These are phyloP conservation scores for Angomonas ambiguus DNA, from an alignment of 208 protist species.

Conservation along the genomic window DNA sequence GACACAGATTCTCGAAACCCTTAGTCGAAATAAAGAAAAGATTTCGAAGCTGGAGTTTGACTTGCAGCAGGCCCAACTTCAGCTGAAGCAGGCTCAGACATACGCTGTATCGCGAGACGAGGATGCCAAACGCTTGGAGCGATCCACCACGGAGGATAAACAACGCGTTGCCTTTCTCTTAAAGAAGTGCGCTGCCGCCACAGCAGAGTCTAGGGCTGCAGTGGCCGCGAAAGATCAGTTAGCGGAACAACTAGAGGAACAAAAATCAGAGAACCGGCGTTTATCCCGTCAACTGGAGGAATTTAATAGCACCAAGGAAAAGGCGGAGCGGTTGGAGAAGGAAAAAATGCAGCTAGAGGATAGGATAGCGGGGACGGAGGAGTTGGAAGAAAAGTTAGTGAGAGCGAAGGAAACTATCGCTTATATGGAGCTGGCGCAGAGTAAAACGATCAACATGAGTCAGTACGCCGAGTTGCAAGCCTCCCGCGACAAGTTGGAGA, in stretches of 20 bases:
- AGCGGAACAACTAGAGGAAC: conserved; percentile 31
- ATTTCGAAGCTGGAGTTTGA: conserved; percentile 64
- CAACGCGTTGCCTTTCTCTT: conserved; percentile 74
- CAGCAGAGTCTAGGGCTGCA: conserved; percentile 36
- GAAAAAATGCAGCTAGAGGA: conserved; percentile 56
- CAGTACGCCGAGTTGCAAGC: conserved; percentile 78
- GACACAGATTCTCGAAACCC: conserved; percentile 40
- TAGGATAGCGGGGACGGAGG: conserved; percentile 43
- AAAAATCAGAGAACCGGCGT: conserved; percentile 23
- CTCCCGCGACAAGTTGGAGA: conserved; percentile 62
- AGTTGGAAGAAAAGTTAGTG: conserved; percentile 69
- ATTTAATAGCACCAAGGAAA: conserved; percentile 29
- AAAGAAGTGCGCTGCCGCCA: conserved; percentile 62
- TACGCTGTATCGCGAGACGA: conserved; percentile 33
- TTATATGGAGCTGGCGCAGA: conserved; percentile 83
- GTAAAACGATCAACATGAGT: conserved; percentile 70
- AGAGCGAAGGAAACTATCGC: conserved; percentile 88
- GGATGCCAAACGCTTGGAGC: conserved; percentile 36
- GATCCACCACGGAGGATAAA: conserved; percentile 59
- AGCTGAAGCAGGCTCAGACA: conserved; percentile 44
- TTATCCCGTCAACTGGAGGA: conserved; percentile 45
- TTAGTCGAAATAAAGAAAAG: conserved; percentile 50
- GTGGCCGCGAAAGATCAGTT: conserved; percentile 37
- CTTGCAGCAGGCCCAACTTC: conserved; percentile 34
- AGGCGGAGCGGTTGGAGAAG: conserved; percentile 38